phyloP scores from a whole-genome alignment of 2,329 filamentous ascomycete species.

The Metarhizium anisopliae region DNA sequence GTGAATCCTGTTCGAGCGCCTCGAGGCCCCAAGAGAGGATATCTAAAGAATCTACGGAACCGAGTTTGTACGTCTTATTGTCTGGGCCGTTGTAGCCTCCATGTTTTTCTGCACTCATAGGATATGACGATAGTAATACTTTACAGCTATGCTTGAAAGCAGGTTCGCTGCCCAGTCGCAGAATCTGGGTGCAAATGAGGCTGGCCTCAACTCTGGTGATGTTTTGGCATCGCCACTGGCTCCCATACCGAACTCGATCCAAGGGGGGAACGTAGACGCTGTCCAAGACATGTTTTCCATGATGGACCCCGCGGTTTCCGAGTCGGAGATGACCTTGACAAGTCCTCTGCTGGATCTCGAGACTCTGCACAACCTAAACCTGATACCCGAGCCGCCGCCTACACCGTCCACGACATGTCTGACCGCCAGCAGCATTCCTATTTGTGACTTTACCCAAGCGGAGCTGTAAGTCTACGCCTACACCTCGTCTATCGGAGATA shows the following conservation, averaged over 20 bases:
- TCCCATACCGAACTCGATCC: neutral
- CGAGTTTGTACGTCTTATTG: slow-evolving; percentile 2
- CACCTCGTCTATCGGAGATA: neutral
- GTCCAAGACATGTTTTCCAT: neutral
- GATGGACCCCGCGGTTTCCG: neutral
- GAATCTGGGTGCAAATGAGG: neutral
- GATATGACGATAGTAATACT: neutral
- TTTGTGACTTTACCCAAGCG: slow-evolving; percentile 3
- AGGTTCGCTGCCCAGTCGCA: neutral
- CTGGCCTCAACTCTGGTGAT: neutral
- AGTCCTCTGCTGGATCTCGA: neutral
- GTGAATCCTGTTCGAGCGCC: slow-evolving; percentile 2
- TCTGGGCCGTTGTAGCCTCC: neutral
- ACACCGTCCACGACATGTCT: neutral
- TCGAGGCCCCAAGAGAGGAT: slow-evolving; percentile 7
- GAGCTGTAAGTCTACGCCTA: slow-evolving; percentile 5
- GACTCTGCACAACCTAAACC: neutral
- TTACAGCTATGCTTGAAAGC: neutral
- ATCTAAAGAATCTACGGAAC: slow-evolving; percentile 5
- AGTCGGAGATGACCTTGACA: neutral
- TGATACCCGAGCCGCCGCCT: neutral
- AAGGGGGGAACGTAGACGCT: neutral
- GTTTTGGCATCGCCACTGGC: neutral
- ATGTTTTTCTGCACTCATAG: neutral
- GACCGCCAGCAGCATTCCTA: neutral